A percentile compares a stretch with the other conserved stretches of the same genome.
phyloP scores from a whole-genome alignment of 345 rosid species.

The Sisymbrium irio region DNA sequence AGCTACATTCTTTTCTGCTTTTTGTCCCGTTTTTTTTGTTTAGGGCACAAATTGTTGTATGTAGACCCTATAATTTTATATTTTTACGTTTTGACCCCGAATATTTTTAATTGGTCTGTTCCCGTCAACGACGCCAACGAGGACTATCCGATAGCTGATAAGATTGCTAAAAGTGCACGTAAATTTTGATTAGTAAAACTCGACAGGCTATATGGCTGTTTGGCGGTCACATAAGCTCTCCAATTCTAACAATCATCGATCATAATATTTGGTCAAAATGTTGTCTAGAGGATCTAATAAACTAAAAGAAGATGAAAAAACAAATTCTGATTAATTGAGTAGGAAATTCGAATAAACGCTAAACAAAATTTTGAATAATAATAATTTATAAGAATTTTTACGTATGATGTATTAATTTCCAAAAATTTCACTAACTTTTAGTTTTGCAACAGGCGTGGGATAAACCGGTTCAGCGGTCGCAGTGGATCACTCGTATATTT shows the following conservation, averaged over 20 bases:
- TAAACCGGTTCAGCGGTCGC: background rate
- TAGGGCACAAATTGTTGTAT: background rate
- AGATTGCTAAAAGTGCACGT: background rate
- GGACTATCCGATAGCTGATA: background rate
- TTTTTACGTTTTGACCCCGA: conserved; percentile 16
- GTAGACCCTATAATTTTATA: background rate
- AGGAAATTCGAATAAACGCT: background rate
- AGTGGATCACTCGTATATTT: background rate
- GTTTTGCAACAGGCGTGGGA: background rate
- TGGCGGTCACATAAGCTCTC: background rate
- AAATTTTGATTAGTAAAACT: background rate
- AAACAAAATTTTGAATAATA: too few relatives aligned
- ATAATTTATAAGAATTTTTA: too few relatives aligned
- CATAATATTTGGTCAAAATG: background rate
- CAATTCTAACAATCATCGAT: background rate
- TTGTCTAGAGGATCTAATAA: background rate
- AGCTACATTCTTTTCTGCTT: conserved; percentile 34
- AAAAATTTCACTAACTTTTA: background rate
- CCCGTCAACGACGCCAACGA: conserved; percentile 13
- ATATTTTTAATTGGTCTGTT: background rate
- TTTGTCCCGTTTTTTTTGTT: conserved; percentile 24
- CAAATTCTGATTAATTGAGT: background rate
- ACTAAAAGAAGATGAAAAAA: too few relatives aligned
- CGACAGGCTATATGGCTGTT: background rate
- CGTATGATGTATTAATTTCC: background rate